Percentiles rank a stretch among this genome's conserved stretches.
Evolutionary conservation across 352 stramenopile species (phyloP).

Genomic region (Albugo candida): DNA sequence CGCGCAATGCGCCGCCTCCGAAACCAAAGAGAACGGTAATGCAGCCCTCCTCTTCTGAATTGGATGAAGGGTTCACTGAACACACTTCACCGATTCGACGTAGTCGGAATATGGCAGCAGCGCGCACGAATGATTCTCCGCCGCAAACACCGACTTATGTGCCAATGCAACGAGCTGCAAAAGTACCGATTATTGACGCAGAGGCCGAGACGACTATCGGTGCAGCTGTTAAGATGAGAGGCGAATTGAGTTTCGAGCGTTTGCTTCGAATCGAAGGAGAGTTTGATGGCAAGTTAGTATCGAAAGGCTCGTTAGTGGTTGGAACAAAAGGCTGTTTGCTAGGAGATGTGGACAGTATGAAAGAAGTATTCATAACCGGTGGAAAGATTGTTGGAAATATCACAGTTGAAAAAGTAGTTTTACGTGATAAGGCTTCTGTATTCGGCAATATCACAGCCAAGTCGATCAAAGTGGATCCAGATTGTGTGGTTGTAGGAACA

Average conservation of each 20-base stretch:
- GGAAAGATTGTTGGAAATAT: slow-evolving; percentile 79
- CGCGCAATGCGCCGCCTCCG: too few species aligned
- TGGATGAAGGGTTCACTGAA: too few species aligned
- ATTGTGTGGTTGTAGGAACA: slow-evolving; percentile 62
- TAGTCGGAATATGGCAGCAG: slow-evolving; percentile 27
- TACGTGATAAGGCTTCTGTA: slow-evolving; percentile 70
- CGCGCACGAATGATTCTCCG: slow-evolving; percentile 30
- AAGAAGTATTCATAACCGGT: slow-evolving; percentile 70
- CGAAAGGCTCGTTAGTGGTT: slow-evolving; percentile 76
- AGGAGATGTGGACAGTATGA: slow-evolving; percentile 75
- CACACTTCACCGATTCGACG: slow-evolving; percentile 26
- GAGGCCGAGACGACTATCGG: slow-evolving; percentile 71
- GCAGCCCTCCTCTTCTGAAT: too few species aligned
- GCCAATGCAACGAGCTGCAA: slow-evolving; percentile 14
- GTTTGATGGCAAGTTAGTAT: slow-evolving; percentile 78
- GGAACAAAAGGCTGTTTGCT: slow-evolving; percentile 60
- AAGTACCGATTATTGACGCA: slow-evolving; percentile 50
- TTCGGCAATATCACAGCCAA: slow-evolving; percentile 83
- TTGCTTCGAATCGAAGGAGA: slow-evolving; percentile 78
- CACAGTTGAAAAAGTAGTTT: slow-evolving; percentile 58
- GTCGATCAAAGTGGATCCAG: slow-evolving; percentile 75
- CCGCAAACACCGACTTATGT: slow-evolving; percentile 43
- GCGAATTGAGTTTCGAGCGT: slow-evolving; percentile 77
- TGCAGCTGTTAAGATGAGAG: slow-evolving; percentile 73
- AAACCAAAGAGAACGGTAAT: too few species aligned